These are phyloP conservation scores for Nannochloropsis salina DNA, from an alignment of 108 stramenopile genomes.

Conservation along the genomic window DNA sequence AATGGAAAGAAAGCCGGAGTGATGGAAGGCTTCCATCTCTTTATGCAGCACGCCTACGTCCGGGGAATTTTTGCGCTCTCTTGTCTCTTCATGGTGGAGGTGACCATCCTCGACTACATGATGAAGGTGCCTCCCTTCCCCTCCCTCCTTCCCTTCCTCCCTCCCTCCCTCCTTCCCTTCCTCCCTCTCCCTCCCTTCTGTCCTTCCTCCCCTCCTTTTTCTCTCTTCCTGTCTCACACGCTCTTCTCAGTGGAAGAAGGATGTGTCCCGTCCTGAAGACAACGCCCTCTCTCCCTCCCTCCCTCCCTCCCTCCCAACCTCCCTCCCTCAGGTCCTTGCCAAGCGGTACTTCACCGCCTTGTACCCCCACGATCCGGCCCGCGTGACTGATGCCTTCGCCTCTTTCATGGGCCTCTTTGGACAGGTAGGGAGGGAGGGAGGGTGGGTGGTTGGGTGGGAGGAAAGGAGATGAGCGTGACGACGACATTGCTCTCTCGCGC, in stretches of 20 bases:
- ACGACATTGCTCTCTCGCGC: too few species aligned
- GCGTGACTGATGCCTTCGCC: conserved; percentile 58
- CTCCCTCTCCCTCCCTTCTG: too few species aligned
- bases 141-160: too few species aligned
- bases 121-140: conserved; percentile 83
- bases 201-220: too few species aligned
- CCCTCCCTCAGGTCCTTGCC: conserved; percentile 57
- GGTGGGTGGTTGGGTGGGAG: too few species aligned
- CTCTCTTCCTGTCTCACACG: too few species aligned
- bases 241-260: too few species aligned
- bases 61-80: conserved; percentile 94
- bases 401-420: conserved; percentile 94
- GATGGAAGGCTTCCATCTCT: conserved; percentile 81
- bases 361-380: conserved; percentile 63
- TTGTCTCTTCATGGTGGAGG: conserved; percentile 96
- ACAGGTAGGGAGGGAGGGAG: conserved; percentile 39
- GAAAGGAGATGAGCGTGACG: too few species aligned
- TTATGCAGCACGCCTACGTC: conserved; percentile 85
- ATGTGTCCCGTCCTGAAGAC: neutral
- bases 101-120: conserved; percentile 91
- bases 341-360: conserved; percentile 70
- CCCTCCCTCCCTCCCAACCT: neutral
- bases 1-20: conserved; percentile 70
- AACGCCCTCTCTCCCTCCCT: neutral
- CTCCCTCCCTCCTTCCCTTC: too few species aligned